Conservation (phyloP, 164 flowering plant genomes). For the Berberis vulgaris region DNA sequence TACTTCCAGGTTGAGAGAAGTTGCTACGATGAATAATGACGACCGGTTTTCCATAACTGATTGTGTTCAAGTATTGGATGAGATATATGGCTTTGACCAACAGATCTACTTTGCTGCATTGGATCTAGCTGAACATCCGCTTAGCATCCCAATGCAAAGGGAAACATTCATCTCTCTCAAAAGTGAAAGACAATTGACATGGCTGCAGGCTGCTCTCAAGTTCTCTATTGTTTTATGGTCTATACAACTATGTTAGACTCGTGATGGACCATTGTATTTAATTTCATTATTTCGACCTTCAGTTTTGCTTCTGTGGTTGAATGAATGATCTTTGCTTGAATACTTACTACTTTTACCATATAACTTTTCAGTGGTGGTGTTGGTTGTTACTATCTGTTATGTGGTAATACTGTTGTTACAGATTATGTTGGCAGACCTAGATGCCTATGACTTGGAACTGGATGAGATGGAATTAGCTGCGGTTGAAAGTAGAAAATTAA, state of each 20-base stretch:
- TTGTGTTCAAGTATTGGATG: constrained; percentile 60
- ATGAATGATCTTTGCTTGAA: constrained; percentile 5
- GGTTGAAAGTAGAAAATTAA: constrained; percentile 19
- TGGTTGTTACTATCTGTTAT: constrained; percentile 2
- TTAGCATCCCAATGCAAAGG: constrained; percentile 44
- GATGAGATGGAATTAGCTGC: constrained; percentile 76
- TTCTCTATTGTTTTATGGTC: neutral
- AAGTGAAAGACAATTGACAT: constrained; percentile 44
- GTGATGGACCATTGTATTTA: constrained; percentile 8
- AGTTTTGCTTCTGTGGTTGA: neutral
- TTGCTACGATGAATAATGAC: constrained; percentile 51
- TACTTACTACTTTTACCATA: neutral
- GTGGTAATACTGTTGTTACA: constrained; percentile 18
- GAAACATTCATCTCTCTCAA: constrained; percentile 60
- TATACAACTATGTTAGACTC: neutral
- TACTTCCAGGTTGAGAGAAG: constrained; percentile 69
- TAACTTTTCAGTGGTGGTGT: neutral
- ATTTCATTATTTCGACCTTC: neutral
- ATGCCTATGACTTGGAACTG: constrained; percentile 53
- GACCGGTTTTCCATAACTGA: constrained; percentile 66
- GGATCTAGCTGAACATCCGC: constrained; percentile 39
- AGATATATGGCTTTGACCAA: constrained; percentile 60
- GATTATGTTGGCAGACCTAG: constrained; percentile 33
- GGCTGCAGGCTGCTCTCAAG: constrained; percentile 42
- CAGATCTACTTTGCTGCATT: constrained; percentile 48